Base-by-base conservation (phyloP, 257 asterid species). In the Buddleja alternifolia region DNA sequence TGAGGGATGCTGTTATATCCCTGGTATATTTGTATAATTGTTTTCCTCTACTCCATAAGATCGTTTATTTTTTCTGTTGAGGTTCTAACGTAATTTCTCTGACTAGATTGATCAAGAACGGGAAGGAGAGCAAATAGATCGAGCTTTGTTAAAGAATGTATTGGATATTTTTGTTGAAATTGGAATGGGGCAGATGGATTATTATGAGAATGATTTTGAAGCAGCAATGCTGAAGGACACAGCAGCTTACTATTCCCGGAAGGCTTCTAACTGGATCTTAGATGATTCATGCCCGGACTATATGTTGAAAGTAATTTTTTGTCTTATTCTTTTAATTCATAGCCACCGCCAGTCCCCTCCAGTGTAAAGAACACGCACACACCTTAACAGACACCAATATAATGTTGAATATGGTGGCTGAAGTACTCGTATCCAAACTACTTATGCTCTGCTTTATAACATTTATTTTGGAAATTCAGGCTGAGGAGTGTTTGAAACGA, bases 1-100 rank as follows among this genome's bases (percentile, higher is more conserved):
- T 92, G 50, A 87, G 90, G 79, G 96, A 81, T 83, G 99, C 96
- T 70, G 96, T 93, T 71, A 90, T 93, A 77, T 87, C 82, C 21
- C 64, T 75, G 80, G 80, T 79, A 67, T 52, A 70, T 41, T 29
- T 53, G 7, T 54, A 11, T 39, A 37, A 41, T 41, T 7, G 39
- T 47, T 56, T 19, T 34, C 10, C 23, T 71, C 42, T 19, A 25
- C n/a, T 61, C 23, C n/a, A 14, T 37, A 14, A 44, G 12, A 29
- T 67, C 8, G 47, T 51, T 44, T n/a, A n/a, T 19, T 36, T 7
- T 61, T 50, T 37, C 52, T 46, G n/a, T 75, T 45, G 29, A 67
- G 71, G 39, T 60, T 24, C 37, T 16, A 41, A 60, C 42, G 7
- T 36, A 19, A 56, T 40, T 64, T 24, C 37, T 53, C 23, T 60